Base-by-base conservation (phyloP, 2,329 filamentous ascomycete species). In the Cladorrhinum sp. region DNA sequence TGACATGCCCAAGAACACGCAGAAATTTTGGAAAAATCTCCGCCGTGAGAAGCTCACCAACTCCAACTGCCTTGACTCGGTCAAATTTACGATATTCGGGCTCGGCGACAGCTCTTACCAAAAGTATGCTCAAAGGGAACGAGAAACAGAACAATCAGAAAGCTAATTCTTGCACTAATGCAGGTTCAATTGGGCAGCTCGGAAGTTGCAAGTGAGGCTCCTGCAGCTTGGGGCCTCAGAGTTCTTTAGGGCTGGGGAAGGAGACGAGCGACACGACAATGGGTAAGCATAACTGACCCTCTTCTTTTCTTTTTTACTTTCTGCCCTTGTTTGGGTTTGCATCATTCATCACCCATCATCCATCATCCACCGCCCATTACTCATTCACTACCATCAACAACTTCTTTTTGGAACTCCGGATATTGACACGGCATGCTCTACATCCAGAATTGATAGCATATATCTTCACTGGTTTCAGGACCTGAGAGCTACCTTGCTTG, bases 71-170 rank as follows among this genome's bases (percentile, higher is more conserved):
- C 78, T 99, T 42, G 72, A 79, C 39, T 81, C 82, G 33, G 77
- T 96, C 64, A 82, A 79, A 1, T 98, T 96, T 75, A 88, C 91
- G 2, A 90, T 88, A 0, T 96, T 98, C 79, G 95, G 95, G 0
- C 82, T 98, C 1, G 95, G 95, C 0, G 95, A 99, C 74, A 96
- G 90, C 70, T 96, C 93, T 1, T 99, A 99, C 80, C 83, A 89
- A 59, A 94, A 96, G 88, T 95, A 79, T 36, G 33, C 12, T 36
- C 12, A 9, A 36, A 36, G 3, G 3, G 3, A 36, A 36, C 3
- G 12, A 36, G 3, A 36, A 36, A 16, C 7, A 10, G 12, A 36
- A 28, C 58, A 58, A 52, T 58, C 12, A 46, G 28, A 54, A 21
- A 20, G 42, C 42, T 46, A 46, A 46, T 21, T 18, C n/a, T 20